Evolutionary conservation across 495 filamentous ascomycete species (phyloP).

Genomic region (Neurospora africana): DNA sequence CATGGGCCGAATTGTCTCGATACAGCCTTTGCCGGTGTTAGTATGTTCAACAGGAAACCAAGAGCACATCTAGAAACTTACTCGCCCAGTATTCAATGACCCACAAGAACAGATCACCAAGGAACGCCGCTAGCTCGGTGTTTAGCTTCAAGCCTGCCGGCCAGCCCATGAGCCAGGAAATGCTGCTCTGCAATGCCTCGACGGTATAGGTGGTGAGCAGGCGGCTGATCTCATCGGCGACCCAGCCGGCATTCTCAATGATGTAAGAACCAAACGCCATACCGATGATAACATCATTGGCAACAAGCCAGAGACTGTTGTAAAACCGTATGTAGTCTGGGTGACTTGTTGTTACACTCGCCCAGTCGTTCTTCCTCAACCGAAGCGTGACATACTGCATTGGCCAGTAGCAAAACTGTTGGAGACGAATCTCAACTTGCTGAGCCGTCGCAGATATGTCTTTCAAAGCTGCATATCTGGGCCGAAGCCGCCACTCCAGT

Average conservation of each 20-base stretch:
- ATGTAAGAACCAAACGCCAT: slow-evolving; percentile 95
- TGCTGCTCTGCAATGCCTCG: slow-evolving; percentile 77
- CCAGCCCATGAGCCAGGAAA: slow-evolving; percentile 92
- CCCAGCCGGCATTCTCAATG: slow-evolving; percentile 83
- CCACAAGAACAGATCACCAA: slow-evolving; percentile 93
- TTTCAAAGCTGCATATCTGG: slow-evolving; percentile 76
- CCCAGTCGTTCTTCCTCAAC: slow-evolving; percentile 83
- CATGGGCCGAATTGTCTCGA: slow-evolving; percentile 61
- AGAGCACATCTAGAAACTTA: slow-evolving; percentile 30
- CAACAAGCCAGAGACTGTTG: slow-evolving; percentile 96
- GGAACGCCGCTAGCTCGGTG: slow-evolving; percentile 82
- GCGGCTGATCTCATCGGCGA: slow-evolving; percentile 70
- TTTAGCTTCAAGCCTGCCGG: slow-evolving; percentile 98
- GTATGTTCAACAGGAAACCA: neutral
- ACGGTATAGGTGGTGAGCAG: slow-evolving; percentile 77
- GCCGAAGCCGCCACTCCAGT: slow-evolving; percentile 78
- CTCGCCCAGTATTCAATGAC: slow-evolving; percentile 96
- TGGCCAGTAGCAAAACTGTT: slow-evolving; percentile 99
- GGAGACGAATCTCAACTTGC: slow-evolving; percentile 92
- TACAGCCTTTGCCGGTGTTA: slow-evolving; percentile 43
- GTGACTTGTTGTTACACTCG: slow-evolving; percentile 88
- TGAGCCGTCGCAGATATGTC: slow-evolving; percentile 97
- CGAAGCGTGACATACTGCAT: slow-evolving; percentile 90
- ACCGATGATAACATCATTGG: slow-evolving; percentile 97
- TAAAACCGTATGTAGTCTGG: slow-evolving; percentile 99